Evolutionary conservation across 805 yeast genomes (phyloP).

Genomic region (Wickerhamomyces sydowiorum): DNA sequence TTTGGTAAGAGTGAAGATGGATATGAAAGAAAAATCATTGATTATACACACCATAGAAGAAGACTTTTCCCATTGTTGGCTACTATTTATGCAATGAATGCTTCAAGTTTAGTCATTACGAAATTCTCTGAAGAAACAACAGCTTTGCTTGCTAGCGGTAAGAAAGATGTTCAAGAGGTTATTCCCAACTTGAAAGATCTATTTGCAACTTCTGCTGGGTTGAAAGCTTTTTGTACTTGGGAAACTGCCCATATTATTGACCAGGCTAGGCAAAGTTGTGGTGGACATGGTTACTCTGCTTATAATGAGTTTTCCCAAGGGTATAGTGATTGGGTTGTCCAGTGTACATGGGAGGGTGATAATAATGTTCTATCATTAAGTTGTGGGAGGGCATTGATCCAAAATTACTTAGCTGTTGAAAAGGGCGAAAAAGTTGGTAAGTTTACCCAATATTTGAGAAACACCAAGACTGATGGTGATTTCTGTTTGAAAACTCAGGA

Average conservation of each 20-base stretch:
- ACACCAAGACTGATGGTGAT: slow-evolving; percentile 5
- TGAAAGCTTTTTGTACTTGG: slow-evolving; percentile 91
- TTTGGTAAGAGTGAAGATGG: slow-evolving; percentile 54
- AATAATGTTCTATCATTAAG: slow-evolving; percentile 79
- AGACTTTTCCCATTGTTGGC: slow-evolving; percentile 80
- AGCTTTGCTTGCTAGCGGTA: slow-evolving; percentile 20
- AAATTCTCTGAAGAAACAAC: slow-evolving; percentile 43
- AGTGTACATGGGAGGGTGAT: slow-evolving; percentile 98
- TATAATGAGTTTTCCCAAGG: slow-evolving; percentile 86
- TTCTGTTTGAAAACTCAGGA: slow-evolving; percentile 12
- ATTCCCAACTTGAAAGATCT: slow-evolving; percentile 66
- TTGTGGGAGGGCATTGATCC: slow-evolving; percentile 64
- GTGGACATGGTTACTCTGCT: slow-evolving; percentile 92
- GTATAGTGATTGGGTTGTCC: slow-evolving; percentile 88
- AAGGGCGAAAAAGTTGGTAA: slow-evolving; percentile 24
- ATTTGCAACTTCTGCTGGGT: slow-evolving; percentile 80
- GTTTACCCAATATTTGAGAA: slow-evolving; percentile 23
- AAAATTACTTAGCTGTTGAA: slow-evolving; percentile 29
- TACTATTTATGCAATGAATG: slow-evolving; percentile 67
- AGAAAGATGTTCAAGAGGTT: slow-evolving; percentile 37
- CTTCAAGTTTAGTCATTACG: slow-evolving; percentile 41
- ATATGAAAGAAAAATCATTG: slow-evolving; percentile 68
- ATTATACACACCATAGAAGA: slow-evolving; percentile 81
- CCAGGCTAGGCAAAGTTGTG: slow-evolving; percentile 88
- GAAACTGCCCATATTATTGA: slow-evolving; percentile 71